Evolutionary conservation across 148 eudicot species (phyloP).

Genomic region (Persicaria tinctoria): DNA sequence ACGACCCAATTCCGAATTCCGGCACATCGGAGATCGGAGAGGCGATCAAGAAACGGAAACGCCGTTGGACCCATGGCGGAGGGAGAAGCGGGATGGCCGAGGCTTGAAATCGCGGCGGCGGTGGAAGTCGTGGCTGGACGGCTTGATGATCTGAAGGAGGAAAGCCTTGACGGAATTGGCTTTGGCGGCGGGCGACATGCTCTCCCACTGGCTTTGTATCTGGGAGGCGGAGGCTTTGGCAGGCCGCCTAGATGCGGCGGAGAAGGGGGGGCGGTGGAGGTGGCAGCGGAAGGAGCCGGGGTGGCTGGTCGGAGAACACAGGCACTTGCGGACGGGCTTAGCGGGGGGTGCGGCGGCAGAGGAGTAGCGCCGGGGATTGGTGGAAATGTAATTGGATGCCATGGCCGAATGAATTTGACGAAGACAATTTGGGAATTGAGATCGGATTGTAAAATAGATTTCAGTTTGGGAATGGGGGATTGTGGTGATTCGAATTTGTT

Average conservation of each 20-base stretch:
- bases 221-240: not conserved
- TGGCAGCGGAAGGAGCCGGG: conserved; percentile 56
- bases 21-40: not conserved
- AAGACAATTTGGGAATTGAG: too few species aligned
- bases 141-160: conserved; percentile 34
- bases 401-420: not conserved
- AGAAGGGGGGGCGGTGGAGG: conserved; percentile 25
- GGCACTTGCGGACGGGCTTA: conserved; percentile 18
- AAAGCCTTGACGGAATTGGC: conserved; percentile 26
- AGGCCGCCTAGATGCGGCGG: not conserved
- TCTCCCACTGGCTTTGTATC: conserved; percentile 17
- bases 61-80: not conserved
- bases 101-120: conserved; percentile 35
- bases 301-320: conserved; percentile 49
- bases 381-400: not conserved
- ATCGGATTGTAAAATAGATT: too few species aligned
- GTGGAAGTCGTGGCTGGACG: conserved; percentile 35
- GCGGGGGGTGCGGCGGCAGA: not conserved
- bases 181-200: conserved; percentile 10
- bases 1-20: too few species aligned
- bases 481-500: conserved; percentile 4
- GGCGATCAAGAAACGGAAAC: not conserved
- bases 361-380: not conserved
- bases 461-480: too few species aligned
- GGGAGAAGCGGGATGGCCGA: conserved; percentile 19